A percentile compares a stretch with the other conserved stretches of the same genome.
Conservation (phyloP, 164 flowering plant genomes). For the Aristolochia contorta region DNA sequence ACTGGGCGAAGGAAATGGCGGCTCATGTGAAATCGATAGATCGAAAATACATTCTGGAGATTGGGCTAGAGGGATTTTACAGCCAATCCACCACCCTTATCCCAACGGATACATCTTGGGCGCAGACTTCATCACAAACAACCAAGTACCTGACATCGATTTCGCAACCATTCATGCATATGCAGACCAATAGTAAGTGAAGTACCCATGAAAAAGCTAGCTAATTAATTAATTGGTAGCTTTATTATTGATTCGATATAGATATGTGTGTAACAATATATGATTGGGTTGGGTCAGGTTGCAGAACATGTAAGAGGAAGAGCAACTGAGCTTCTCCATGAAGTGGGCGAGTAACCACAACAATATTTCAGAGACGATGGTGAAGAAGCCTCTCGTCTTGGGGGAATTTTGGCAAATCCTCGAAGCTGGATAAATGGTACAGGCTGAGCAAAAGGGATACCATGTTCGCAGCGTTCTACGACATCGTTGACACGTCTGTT, state of each 20-base stretch:
- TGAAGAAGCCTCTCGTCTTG: conserved; percentile 34
- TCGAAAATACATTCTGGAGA: conserved; percentile 33
- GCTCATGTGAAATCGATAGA: conserved; percentile 43
- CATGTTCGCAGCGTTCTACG: conserved; percentile 20
- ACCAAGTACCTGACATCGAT: conserved; percentile 27
- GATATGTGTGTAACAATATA: too few relatives aligned
- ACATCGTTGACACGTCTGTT: conserved; percentile 22
- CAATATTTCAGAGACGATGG: conserved; percentile 19
- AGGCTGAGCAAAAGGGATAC: conserved; percentile 22
- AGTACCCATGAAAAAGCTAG: too few relatives aligned
- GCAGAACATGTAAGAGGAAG: conserved; percentile 12
- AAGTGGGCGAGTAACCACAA: conserved; percentile 31
- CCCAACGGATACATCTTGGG: conserved; percentile 19
- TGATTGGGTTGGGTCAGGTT: too few relatives aligned
- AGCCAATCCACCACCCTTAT: conserved; percentile 30
- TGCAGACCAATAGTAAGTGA: conserved; percentile 32
- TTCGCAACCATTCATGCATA: conserved; percentile 43
- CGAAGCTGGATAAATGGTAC: conserved; percentile 21
- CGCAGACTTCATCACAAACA: conserved; percentile 41
- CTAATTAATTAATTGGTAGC: too few relatives aligned
- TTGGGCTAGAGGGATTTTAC: conserved; percentile 52
- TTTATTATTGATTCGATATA: too few relatives aligned
- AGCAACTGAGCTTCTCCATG: conserved; percentile 19
- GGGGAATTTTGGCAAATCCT: conserved; percentile 46
- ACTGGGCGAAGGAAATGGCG: conserved; percentile 29